A percentile compares a stretch with the other conserved stretches of the same genome.
Evolutionary conservation across 2,329 filamentous ascomycete genomes (phyloP).

Genomic region (Neonectria coccinea): DNA sequence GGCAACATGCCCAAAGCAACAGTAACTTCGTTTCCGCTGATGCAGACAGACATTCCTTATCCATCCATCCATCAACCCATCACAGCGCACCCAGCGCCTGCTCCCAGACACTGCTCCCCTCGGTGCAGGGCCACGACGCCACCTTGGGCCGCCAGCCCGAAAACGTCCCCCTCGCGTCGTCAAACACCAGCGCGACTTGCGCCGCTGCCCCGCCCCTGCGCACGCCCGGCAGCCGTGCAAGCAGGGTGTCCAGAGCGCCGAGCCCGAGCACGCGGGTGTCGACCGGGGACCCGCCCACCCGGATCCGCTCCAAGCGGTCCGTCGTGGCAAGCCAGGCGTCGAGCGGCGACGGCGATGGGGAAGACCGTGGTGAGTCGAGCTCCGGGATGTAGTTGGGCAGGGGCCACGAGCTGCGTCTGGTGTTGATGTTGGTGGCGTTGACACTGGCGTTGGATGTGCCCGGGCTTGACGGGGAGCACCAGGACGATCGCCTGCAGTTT

Average conservation of each 20-base stretch:
- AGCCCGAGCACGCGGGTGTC: slow-evolving; percentile 18
- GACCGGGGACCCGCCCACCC: slow-evolving; percentile 16
- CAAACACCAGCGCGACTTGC: slow-evolving; percentile 19
- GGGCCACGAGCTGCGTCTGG: slow-evolving; percentile 20
- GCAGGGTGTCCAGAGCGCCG: slow-evolving; percentile 16
- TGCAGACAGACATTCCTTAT: background rate
- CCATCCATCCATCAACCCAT: slow-evolving; percentile 5
- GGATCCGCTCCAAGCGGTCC: slow-evolving; percentile 28
- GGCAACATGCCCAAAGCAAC: background rate
- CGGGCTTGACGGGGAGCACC: background rate
- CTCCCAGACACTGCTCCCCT: background rate
- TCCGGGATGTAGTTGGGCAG: slow-evolving; percentile 1
- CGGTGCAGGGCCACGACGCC: slow-evolving; percentile 15
- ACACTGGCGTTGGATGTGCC: background rate
- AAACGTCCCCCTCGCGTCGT: slow-evolving; percentile 15
- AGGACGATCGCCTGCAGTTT: slow-evolving; percentile 1
- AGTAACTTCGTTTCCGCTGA: background rate
- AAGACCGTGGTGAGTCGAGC: background rate
- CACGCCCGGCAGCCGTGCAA: slow-evolving; percentile 11
- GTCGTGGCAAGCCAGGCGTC: slow-evolving; percentile 13
- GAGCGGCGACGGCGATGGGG: slow-evolving; percentile 7
- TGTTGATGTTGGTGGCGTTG: background rate
- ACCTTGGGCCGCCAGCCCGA: slow-evolving; percentile 29
- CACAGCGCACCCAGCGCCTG: slow-evolving; percentile 2
- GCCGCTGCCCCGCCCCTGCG: slow-evolving; percentile 9